Base-by-base conservation (phyloP, 1,284 basidiomycete species). In the Cerioporus squamosus region DNA sequence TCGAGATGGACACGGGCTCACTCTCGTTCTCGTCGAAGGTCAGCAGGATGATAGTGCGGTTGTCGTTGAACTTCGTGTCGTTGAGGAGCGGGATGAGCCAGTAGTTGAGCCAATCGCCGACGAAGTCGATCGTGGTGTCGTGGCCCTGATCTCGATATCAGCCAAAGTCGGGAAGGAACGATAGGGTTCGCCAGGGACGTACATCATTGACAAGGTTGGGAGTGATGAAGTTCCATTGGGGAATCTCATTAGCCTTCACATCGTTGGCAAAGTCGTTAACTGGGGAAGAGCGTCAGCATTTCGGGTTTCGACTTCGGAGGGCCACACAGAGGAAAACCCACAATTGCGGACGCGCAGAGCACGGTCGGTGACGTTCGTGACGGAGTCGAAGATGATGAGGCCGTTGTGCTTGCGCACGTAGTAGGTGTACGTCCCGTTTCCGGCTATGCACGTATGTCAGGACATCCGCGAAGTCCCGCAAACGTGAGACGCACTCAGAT, bases 371-470 rank as follows among this genome's bases (percentile, higher is more conserved):
- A 77, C 73, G 50, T 68, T 68, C 6, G 78, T 74, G 39, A 86
- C 71, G 0, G 80, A 80, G 70, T 87, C 76, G 70, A 71, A 82
- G 60, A 87, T 75, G 51, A 82, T 77, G 49, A 81, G 73, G 0
- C 86, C 85, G 70, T 88, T 85, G 73, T 87, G 84, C 70, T 87
- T 87, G 67, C 84, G 79, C 46, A 80, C 77, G 62, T 84, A 85
- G 70, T 80, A 83, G 17, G 78, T 78, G 65, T 82, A 82, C 17
- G 64, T 61, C 26, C 73, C 68, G 2, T 71, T 66, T 22, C 65
- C 64, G 2, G 75, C 54, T 56, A 72, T 3, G 42, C 74, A 58
- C 66, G 33, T n/a, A 36, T 75, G 79, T 71, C 76, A 73, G 15
- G n/a, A 15, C 39, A 14, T 24, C 23, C 22, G 10, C n/a, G 12